A percentile compares a stretch with the other conserved stretches of the same genome.
Evolutionary conservation across 2,329 filamentous ascomycete genomes (phyloP).

Genomic region (Paraconiothyrium brasiliense): DNA sequence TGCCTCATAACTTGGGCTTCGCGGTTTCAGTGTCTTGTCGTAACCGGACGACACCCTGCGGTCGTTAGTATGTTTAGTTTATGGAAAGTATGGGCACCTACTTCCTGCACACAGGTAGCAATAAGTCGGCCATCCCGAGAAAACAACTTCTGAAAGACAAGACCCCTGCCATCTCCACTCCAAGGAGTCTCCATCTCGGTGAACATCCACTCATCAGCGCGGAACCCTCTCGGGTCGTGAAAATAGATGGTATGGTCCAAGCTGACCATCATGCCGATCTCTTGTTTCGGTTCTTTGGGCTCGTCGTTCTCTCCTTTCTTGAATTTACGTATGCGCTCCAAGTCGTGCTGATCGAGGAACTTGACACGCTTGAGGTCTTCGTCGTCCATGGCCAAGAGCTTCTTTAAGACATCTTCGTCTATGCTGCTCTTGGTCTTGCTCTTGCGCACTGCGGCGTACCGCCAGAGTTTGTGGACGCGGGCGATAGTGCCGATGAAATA

Average conservation of each 20-base stretch:
- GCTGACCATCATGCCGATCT: conserved; percentile 85
- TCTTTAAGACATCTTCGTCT: conserved; percentile 55
- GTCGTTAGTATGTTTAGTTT: background rate
- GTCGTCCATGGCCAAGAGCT: conserved; percentile 56
- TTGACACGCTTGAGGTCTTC: conserved; percentile 53
- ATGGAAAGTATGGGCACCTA: conserved; percentile 30
- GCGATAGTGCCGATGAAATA: conserved; percentile 93
- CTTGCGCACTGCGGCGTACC: conserved; percentile 66
- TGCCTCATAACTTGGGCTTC: conserved; percentile 26
- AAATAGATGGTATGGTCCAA: conserved; percentile 75
- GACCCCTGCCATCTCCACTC: conserved; percentile 78
- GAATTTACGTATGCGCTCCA: conserved; percentile 49
- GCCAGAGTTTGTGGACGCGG: conserved; percentile 81
- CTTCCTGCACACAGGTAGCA: conserved; percentile 84
- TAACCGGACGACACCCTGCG: conserved; percentile 29
- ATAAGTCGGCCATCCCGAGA: conserved; percentile 75
- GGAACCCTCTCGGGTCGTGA: conserved; percentile 60
- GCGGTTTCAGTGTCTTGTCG: conserved; percentile 22
- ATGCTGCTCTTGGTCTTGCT: conserved; percentile 48
- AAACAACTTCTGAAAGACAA: conserved; percentile 80
- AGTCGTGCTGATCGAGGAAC: conserved; percentile 61
- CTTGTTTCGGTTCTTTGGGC: conserved; percentile 62
- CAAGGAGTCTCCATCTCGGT: conserved; percentile 83
- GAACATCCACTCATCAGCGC: conserved; percentile 77
- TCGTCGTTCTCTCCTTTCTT: conserved; percentile 54